Percentiles rank a stretch among this genome's conserved stretches.
phyloP scores from a whole-genome alignment of 371 early-diverging fungal species.

The Saksenaea vasiformis region DNA sequence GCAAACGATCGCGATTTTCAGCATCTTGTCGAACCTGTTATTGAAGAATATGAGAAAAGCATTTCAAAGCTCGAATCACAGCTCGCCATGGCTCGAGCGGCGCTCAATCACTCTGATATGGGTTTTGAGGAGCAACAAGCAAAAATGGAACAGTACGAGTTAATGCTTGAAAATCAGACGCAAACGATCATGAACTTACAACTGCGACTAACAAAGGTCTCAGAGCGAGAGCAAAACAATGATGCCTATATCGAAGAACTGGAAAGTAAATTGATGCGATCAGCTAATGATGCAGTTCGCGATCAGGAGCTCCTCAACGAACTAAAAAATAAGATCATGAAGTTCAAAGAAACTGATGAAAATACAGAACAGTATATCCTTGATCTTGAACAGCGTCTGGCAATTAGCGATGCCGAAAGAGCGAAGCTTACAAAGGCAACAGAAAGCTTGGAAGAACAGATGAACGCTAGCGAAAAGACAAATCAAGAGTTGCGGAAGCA shows the following conservation, averaged over 20 bases:
- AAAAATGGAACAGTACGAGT: constrained; percentile 33
- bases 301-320: constrained; percentile 41
- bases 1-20: constrained; percentile 44
- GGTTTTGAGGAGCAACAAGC: constrained; percentile 53
- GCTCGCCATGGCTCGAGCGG: constrained; percentile 58
- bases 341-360: constrained; percentile 47
- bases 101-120: constrained; percentile 50
- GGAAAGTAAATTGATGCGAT: constrained; percentile 39
- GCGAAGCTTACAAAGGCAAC: constrained; percentile 8
- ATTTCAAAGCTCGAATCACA: constrained; percentile 58
- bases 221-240: constrained; percentile 34
- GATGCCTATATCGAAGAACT: constrained; percentile 46
- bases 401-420: constrained; percentile 35
- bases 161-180: constrained; percentile 32
- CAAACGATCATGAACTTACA: constrained; percentile 30
- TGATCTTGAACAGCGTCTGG: constrained; percentile 44
- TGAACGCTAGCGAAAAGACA: constrained; percentile 10
- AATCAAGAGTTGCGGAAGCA: constrained; percentile 10
- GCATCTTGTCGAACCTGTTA: constrained; percentile 64
- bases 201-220: constrained; percentile 23
- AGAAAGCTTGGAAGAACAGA: constrained; percentile 24
- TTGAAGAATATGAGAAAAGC: constrained; percentile 70
- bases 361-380: constrained; percentile 53
- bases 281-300: constrained; percentile 24
- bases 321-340: constrained; percentile 37